A percentile compares a stretch with the other conserved stretches of the same genome.
Conservation (phyloP, 257 asterid genomes). For the Misopates orontium region DNA sequence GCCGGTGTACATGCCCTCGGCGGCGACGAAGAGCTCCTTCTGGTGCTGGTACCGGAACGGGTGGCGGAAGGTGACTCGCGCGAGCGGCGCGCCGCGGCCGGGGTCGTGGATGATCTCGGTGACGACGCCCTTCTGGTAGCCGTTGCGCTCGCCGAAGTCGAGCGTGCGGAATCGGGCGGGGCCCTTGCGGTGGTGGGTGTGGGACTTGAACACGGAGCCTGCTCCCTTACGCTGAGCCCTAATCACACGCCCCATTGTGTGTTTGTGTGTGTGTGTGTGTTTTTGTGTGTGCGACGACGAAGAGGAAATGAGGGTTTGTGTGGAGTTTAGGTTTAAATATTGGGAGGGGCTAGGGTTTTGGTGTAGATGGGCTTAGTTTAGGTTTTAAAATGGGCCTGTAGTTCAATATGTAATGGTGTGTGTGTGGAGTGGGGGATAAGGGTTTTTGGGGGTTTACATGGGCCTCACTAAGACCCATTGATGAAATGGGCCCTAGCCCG, state of each 20-base stretch:
- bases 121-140: constrained; percentile 57
- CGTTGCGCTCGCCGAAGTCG: constrained; percentile 62
- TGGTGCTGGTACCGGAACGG: constrained; percentile 64
- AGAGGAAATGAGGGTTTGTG: constrained; percentile 1
- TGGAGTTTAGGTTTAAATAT: constrained; percentile 32
- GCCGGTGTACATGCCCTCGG: constrained; percentile 61
- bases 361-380: too few relatives aligned
- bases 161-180: constrained; percentile 57
- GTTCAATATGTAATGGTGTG: too few relatives aligned
- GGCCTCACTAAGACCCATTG: too few relatives aligned
- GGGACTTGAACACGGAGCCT: constrained; percentile 57
- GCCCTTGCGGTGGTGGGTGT: constrained; percentile 67
- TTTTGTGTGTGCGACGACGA: background rate
- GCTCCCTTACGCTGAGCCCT: constrained; percentile 66
- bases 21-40: constrained; percentile 62
- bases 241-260: constrained; percentile 60
- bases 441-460: too few relatives aligned
- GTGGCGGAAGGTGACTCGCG: constrained; percentile 61
- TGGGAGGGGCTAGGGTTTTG: background rate
- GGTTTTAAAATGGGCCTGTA: too few relatives aligned
- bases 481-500: too few relatives aligned
- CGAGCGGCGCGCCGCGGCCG: constrained; percentile 57
- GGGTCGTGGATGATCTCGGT: constrained; percentile 63
- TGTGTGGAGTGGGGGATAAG: too few relatives aligned
- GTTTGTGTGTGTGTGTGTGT: constrained; percentile 10